phyloP scores from a whole-genome alignment of 257 asterid species.

The Forsythia viridissima region DNA sequence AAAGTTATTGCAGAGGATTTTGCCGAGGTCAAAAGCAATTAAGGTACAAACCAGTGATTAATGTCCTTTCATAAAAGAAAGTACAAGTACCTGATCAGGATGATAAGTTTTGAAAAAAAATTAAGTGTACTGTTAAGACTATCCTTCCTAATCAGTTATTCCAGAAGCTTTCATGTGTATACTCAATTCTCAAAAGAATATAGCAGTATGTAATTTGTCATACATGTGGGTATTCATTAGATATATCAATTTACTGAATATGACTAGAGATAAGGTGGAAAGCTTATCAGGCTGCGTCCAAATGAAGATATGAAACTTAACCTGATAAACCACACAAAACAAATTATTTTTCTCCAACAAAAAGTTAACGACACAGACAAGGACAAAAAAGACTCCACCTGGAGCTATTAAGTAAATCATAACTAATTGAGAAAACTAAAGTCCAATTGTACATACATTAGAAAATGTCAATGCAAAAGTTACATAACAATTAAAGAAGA shows the following conservation, averaged over 20 bases:
- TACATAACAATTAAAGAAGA: not conserved
- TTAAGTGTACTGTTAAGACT: not conserved
- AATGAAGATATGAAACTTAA: not conserved
- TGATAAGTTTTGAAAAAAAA: not conserved
- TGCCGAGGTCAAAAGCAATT: conserved; percentile 17
- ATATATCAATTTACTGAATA: conserved; percentile 10
- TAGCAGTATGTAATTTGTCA: not conserved
- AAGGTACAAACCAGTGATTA: not conserved
- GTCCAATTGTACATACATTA: not conserved
- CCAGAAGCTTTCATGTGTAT: not conserved
- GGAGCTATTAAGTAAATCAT: not conserved
- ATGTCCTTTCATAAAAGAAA: not conserved
- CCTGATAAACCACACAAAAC: not conserved
- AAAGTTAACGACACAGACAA: not conserved
- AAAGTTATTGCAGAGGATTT: not conserved
- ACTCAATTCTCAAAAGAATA: not conserved
- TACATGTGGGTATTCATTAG: not conserved
- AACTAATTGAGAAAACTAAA: not conserved
- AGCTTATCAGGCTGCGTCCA: not conserved
- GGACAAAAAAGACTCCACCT: conserved; percentile 2
- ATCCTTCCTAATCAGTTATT: not conserved
- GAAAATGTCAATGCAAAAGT: not conserved
- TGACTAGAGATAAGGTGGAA: not conserved
- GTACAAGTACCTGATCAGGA: not conserved
- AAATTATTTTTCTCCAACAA: not conserved